Evolutionary conservation across 2,329 filamentous ascomycete species (phyloP).

Genomic region (Leptographium wingfieldii): DNA sequence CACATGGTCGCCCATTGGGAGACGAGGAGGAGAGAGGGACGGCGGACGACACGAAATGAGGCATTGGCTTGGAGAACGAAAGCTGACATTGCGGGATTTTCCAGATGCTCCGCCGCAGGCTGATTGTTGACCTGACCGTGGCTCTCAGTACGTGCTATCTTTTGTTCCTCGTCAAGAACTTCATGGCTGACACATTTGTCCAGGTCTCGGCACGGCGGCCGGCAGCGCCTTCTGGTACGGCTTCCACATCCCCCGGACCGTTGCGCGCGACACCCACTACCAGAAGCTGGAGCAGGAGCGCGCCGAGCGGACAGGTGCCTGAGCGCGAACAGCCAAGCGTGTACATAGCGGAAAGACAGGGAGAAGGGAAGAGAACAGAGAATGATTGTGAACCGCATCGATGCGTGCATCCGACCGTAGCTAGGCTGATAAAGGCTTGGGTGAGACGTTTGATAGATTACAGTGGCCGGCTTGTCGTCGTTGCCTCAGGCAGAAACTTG

Average conservation of each 20-base stretch:
- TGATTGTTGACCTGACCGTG: conserved; percentile 43
- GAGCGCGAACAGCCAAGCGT: background rate
- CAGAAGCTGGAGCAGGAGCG: conserved; percentile 45
- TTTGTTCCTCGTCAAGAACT: too few relatives aligned
- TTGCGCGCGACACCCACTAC: conserved; percentile 46
- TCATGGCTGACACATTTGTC: conserved; percentile 6
- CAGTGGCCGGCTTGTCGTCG: too few relatives aligned
- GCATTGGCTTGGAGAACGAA: background rate
- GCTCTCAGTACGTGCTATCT: conserved; percentile 35
- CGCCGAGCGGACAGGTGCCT: conserved; percentile 19
- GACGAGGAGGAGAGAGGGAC: background rate
- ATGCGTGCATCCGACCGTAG: too few relatives aligned
- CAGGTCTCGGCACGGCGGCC: conserved; percentile 41
- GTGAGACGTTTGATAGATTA: too few relatives aligned
- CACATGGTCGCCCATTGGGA: background rate
- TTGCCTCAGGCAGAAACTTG: too few relatives aligned
- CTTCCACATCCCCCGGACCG: conserved; percentile 48
- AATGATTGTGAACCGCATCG: too few relatives aligned
- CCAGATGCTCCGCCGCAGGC: conserved; percentile 48
- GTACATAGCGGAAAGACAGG: background rate
- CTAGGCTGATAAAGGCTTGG: too few relatives aligned
- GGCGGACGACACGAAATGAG: background rate
- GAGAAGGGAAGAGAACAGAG: too few relatives aligned
- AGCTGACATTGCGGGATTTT: conserved; percentile 3
- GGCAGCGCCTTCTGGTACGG: conserved; percentile 50